These are phyloP conservation scores for Candida mattraensis DNA, from an alignment of 805 yeast genomes.

Conservation along the genomic window DNA sequence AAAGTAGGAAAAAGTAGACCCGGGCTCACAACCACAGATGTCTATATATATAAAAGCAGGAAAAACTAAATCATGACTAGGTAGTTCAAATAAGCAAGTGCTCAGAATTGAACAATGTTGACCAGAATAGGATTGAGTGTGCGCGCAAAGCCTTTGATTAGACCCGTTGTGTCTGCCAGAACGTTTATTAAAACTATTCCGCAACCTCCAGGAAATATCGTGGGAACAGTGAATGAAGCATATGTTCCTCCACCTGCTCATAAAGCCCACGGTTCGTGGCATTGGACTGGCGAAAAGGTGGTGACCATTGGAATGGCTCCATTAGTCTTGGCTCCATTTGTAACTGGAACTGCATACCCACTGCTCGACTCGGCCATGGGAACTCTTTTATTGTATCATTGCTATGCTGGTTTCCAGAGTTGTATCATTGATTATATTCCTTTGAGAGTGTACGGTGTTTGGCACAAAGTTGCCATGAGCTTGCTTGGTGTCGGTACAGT, in stretches of 20 bases:
- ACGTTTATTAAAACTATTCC: constrained; percentile 33
- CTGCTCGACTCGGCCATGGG: constrained; percentile 57
- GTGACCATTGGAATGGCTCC: constrained; percentile 65
- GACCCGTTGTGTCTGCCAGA: constrained; percentile 17
- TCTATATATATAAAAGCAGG: constrained; percentile 4
- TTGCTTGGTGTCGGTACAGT: constrained; percentile 62
- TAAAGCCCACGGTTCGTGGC: constrained; percentile 64
- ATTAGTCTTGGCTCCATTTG: constrained; percentile 57
- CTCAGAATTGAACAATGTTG: background rate
- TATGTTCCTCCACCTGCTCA: constrained; percentile 58
- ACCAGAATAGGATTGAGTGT: constrained; percentile 10
- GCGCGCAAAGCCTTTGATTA: constrained; percentile 6
- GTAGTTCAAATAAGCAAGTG: constrained; percentile 1
- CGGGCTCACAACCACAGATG: constrained; percentile 9
- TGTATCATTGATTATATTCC: constrained; percentile 83
- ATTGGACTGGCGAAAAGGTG: constrained; percentile 70
- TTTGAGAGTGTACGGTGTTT: constrained; percentile 64
- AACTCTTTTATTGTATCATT: constrained; percentile 58
- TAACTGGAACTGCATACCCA: constrained; percentile 54
- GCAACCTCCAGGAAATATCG: constrained; percentile 73
- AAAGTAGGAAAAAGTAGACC: too few species aligned
- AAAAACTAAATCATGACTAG: constrained; percentile 4
- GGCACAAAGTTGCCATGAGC: constrained; percentile 61
- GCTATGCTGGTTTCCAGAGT: constrained; percentile 69
- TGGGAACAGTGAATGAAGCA: constrained; percentile 74